These are phyloP conservation scores for Trametopsis cervina DNA, from an alignment of 768 basidiomycete species.

Conservation along the genomic window DNA sequence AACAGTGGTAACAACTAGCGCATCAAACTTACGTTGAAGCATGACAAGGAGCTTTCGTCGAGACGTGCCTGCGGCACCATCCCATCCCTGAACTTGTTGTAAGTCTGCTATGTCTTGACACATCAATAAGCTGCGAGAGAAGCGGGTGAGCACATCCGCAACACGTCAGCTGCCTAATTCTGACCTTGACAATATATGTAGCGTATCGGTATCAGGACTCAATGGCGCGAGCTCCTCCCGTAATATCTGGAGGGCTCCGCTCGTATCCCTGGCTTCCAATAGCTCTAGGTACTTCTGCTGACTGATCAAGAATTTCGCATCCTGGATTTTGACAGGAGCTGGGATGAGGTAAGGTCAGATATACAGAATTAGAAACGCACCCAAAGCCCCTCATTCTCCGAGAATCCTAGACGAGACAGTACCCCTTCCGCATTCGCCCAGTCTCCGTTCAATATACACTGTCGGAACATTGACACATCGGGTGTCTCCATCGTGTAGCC, in stretches of 20 bases:
- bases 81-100: constrained; percentile 77
- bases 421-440: constrained; percentile 77
- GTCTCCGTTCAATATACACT: constrained; percentile 68
- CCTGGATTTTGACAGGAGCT: constrained; percentile 32
- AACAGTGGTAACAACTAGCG: not conserved
- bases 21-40: constrained; percentile 63
- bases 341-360: not conserved
- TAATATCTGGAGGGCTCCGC: constrained; percentile 77
- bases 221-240: constrained; percentile 85
- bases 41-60: constrained; percentile 66
- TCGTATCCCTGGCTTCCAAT: constrained; percentile 74
- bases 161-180: constrained; percentile 4
- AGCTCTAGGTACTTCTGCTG: constrained; percentile 96
- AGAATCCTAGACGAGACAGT: constrained; percentile 61
- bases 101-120: constrained; percentile 82
- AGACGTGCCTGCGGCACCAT: constrained; percentile 79
- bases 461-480: constrained; percentile 73
- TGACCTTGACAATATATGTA: constrained; percentile 87
- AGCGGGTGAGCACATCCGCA: constrained; percentile 12
- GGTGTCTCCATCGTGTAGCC: constrained; percentile 80
- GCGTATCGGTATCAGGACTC: constrained; percentile 68
- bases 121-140: constrained; percentile 72
- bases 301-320: constrained; percentile 80
- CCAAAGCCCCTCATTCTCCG: constrained; percentile 61
- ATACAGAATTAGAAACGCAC: constrained; percentile 33